Percentiles rank a stretch among this genome's conserved stretches.
phyloP scores from a whole-genome alignment of 1,284 basidiomycete species.

The Vanrija humicola region DNA sequence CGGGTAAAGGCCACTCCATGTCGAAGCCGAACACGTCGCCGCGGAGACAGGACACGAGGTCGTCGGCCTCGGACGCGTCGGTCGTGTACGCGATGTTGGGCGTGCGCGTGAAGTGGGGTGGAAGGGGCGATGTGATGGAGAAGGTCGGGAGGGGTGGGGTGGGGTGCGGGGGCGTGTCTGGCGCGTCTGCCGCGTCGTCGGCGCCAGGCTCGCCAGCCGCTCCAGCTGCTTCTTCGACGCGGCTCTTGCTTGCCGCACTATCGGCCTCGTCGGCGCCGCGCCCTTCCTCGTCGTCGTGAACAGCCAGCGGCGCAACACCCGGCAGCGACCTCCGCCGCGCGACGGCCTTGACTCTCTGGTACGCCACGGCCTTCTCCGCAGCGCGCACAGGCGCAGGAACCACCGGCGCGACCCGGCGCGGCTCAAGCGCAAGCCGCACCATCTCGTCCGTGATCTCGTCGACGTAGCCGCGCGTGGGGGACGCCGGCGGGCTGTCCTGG shows the following conservation, averaged over 20 bases:
- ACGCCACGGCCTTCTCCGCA: background rate
- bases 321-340: too few relatives aligned
- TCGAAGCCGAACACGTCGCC: slow-evolving; percentile 41
- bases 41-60: slow-evolving; percentile 30
- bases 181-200: background rate
- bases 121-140: slow-evolving; percentile 11
- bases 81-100: slow-evolving; percentile 37
- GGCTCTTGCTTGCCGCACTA: too few relatives aligned
- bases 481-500: too few relatives aligned
- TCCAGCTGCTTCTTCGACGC: too few relatives aligned
- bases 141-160: slow-evolving; percentile 22
- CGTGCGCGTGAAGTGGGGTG: background rate
- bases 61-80: slow-evolving; percentile 29
- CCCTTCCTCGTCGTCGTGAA: too few relatives aligned
- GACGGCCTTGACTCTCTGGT: background rate
- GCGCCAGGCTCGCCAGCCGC: background rate
- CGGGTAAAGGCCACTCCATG: slow-evolving; percentile 41
- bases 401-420: too few relatives aligned
- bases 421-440: too few relatives aligned
- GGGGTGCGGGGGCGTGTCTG: background rate
- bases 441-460: too few relatives aligned
- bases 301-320: too few relatives aligned
- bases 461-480: too few relatives aligned
- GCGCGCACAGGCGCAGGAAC: background rate
- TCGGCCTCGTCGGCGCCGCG: background rate